A percentile compares a stretch with the other conserved stretches of the same genome.
Evolutionary conservation across 371 early-diverging fungal genomes (phyloP).

Genomic region (Nematocida sp.): DNA sequence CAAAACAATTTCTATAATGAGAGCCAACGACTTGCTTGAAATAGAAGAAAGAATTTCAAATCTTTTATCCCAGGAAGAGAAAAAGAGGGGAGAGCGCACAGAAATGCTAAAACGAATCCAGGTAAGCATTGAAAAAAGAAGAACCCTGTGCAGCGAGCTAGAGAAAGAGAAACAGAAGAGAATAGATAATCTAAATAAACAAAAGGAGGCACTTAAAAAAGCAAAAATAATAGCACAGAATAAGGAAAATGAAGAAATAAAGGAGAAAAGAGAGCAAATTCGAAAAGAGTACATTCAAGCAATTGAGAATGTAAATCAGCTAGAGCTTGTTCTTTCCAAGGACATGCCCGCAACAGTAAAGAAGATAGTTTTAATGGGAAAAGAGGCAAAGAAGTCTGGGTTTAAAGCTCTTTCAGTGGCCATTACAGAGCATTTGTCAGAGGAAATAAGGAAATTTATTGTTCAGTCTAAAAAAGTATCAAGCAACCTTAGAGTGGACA

Average conservation of each 20-base stretch:
- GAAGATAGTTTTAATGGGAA: constrained; percentile 16
- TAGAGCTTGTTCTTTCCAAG: constrained; percentile 35
- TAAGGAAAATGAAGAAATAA: constrained; percentile 31
- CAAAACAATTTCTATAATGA: constrained; percentile 55
- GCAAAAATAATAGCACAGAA: constrained; percentile 5
- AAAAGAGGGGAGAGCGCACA: background rate
- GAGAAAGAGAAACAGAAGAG: constrained; percentile 51
- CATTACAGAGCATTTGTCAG: constrained; percentile 27
- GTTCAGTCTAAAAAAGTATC: constrained; percentile 29
- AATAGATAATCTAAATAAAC: constrained; percentile 40
- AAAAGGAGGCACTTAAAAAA: constrained; percentile 43
- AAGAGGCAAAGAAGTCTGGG: constrained; percentile 30
- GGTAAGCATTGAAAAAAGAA: constrained; percentile 39
- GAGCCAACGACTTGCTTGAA: constrained; percentile 40
- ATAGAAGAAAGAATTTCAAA: constrained; percentile 25
- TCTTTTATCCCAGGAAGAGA: constrained; percentile 24
- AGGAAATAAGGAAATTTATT: constrained; percentile 52
- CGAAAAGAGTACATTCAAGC: constrained; percentile 13
- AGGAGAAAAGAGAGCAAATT: constrained; percentile 21
- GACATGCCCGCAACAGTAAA: constrained; percentile 43
- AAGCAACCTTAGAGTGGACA: constrained; percentile 23
- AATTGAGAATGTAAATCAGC: constrained; percentile 41
- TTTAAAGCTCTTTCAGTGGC: constrained; percentile 58
- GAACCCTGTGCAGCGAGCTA: constrained; percentile 5
- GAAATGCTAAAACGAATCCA: constrained; percentile 27